Evolutionary conservation across 306 rosid species (phyloP).

Genomic region (Prosopis cineraria): DNA sequence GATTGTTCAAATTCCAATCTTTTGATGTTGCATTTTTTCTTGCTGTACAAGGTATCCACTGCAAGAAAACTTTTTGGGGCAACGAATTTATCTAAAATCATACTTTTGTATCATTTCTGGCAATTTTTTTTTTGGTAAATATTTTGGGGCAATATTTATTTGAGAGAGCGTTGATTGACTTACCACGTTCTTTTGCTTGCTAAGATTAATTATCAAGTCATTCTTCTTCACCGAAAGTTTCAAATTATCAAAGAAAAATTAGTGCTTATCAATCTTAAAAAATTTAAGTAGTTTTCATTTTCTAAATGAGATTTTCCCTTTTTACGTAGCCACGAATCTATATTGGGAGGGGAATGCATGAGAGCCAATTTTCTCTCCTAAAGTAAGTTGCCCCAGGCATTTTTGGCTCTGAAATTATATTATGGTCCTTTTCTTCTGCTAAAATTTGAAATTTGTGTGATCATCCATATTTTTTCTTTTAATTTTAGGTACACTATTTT

Average conservation of each 20-base stretch:
- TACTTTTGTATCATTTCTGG: neutral
- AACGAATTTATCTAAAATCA: slow-evolving; percentile 10
- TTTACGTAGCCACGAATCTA: slow-evolving; percentile 87
- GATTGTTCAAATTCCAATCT: slow-evolving; percentile 9
- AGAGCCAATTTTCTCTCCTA: slow-evolving; percentile 77
- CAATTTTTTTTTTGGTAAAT: neutral
- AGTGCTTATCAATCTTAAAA: slow-evolving; percentile 20
- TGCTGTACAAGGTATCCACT: slow-evolving; percentile 6
- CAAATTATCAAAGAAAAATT: slow-evolving; percentile 10
- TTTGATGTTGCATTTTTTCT: slow-evolving; percentile 19
- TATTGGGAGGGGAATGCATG: slow-evolving; percentile 98
- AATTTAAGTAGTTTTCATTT: slow-evolving; percentile 12
- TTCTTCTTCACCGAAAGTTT: slow-evolving; percentile 8
- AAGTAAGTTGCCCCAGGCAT: slow-evolving; percentile 61
- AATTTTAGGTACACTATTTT: slow-evolving; percentile 88
- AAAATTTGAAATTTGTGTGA: slow-evolving; percentile 30
- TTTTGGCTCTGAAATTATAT: slow-evolving; percentile 29
- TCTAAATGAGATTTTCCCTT: slow-evolving; percentile 32
- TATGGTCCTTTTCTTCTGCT: slow-evolving; percentile 21
- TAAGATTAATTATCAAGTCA: neutral
- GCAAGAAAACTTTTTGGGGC: slow-evolving; percentile 8
- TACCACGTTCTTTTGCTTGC: neutral
- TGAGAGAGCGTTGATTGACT: neutral
- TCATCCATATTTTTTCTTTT: slow-evolving; percentile 29
- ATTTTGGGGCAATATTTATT: neutral